Percentiles rank a stretch among this genome's conserved stretches.
Conservation (phyloP, 257 asterid genomes). For the Solanum paucissectum region DNA sequence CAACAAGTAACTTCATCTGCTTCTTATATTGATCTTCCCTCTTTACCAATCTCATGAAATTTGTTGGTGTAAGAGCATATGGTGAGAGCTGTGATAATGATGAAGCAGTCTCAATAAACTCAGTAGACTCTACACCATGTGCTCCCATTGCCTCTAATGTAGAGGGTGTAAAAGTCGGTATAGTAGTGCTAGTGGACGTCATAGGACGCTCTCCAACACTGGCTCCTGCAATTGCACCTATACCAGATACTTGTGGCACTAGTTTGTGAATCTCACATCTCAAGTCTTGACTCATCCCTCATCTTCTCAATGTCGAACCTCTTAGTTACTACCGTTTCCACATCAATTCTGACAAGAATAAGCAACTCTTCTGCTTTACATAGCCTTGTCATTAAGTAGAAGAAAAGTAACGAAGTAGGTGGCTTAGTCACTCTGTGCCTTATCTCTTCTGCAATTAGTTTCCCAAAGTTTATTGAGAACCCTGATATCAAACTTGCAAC, state of each 20-base stretch:
- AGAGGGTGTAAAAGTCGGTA: background rate
- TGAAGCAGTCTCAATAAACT: too few species aligned
- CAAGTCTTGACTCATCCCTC: background rate
- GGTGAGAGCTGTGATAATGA: background rate
- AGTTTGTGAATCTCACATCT: background rate
- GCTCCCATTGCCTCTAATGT: background rate
- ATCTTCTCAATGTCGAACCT: background rate
- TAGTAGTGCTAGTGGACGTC: background rate
- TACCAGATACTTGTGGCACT: background rate
- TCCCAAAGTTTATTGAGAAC: background rate
- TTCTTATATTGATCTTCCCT: background rate
- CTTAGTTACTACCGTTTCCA: background rate
- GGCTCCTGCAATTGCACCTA: background rate
- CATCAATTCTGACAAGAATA: background rate
- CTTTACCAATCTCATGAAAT: background rate
- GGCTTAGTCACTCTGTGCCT: background rate
- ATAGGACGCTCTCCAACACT: background rate
- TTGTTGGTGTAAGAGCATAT: background rate
- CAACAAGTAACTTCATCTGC: background rate
- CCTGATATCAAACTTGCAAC: background rate
- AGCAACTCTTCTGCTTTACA: background rate
- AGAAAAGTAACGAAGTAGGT: background rate
- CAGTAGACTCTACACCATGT: background rate
- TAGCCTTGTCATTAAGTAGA: background rate
- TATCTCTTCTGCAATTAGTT: background rate